A percentile compares a stretch with the other conserved stretches of the same genome.
Evolutionary conservation across 176 grass and related monocot species (phyloP).

Genomic region (Triticum timopheevii): DNA sequence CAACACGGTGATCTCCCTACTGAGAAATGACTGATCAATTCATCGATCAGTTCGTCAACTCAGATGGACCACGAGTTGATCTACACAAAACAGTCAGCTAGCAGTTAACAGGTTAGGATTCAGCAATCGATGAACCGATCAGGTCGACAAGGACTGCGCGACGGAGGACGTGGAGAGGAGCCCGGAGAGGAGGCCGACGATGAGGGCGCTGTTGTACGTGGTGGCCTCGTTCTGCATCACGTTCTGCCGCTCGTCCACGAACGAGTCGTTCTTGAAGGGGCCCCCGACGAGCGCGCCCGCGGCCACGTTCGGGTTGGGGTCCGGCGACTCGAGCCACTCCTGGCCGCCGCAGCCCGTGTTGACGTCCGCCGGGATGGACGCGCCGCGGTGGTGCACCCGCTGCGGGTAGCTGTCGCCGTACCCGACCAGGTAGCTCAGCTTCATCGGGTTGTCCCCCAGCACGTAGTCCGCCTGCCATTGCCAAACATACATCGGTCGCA

Average conservation of each 20-base stretch:
- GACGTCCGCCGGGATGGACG: conserved; percentile 60
- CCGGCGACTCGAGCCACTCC: conserved; percentile 48
- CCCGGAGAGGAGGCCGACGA: conserved; percentile 61
- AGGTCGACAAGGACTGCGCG: conserved; percentile 31
- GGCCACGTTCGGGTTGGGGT: conserved; percentile 66
- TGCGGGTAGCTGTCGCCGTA: conserved; percentile 59
- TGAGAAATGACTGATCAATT: background rate
- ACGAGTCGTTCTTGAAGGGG: conserved; percentile 68
- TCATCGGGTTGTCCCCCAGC: conserved; percentile 70
- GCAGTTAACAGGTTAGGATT: background rate
- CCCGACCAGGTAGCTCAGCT: conserved; percentile 85
- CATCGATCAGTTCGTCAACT: background rate
- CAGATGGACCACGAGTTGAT: background rate
- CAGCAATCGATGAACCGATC: background rate
- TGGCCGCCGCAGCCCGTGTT: conserved; percentile 58
- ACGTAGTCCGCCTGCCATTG: conserved; percentile 57
- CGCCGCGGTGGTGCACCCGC: conserved; percentile 75
- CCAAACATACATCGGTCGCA: background rate
- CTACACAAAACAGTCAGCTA: background rate
- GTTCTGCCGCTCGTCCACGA: conserved; percentile 53
- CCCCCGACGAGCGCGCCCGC: conserved; percentile 68
- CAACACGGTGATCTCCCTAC: background rate
- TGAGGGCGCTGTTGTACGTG: conserved; percentile 62
- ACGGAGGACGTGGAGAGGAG: conserved; percentile 51
- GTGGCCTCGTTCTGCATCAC: conserved; percentile 65